A percentile compares a stretch with the other conserved stretches of the same genome.
phyloP scores from a whole-genome alignment of 2,329 filamentous ascomycete species.

The Leptographium procerum region DNA sequence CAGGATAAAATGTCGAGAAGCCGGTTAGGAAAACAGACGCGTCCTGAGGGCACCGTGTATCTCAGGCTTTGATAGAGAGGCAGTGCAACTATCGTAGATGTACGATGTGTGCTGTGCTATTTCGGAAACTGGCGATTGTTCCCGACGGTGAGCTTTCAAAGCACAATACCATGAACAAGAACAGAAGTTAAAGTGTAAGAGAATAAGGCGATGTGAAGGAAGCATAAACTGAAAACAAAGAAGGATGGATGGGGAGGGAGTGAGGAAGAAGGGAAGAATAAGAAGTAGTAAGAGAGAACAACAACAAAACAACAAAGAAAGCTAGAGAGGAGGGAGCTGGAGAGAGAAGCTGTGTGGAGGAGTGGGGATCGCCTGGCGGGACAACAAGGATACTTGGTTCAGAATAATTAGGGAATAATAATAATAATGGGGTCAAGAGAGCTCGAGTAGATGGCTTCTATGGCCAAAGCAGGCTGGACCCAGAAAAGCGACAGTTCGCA shows the following conservation, averaged over 20 bases:
- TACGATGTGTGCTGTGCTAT: neutral
- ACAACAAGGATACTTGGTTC: neutral
- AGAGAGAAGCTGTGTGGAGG: neutral
- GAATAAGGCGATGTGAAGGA: neutral
- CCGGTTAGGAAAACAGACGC: neutral
- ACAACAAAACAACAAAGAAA: constrained; percentile 2
- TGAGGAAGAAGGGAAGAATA: neutral
- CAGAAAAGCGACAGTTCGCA: neutral
- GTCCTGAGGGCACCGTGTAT: neutral
- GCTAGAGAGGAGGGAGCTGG: neutral
- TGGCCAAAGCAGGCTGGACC: neutral
- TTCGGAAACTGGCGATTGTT: neutral
- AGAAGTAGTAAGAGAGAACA: neutral
- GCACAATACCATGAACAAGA: neutral
- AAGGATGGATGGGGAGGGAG: neutral
- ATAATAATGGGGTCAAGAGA: neutral
- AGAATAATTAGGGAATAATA: neutral
- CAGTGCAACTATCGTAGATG: neutral
- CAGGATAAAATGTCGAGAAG: neutral
- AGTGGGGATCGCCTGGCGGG: constrained; percentile 4
- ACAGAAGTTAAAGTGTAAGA: neutral
- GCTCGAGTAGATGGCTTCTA: neutral
- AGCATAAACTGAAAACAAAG: neutral
- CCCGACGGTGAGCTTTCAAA: neutral
- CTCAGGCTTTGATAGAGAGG: neutral